A percentile compares a stretch with the other conserved stretches of the same genome.
Evolutionary conservation across 2,329 filamentous ascomycete genomes (phyloP).

Genomic region (Aspergillus japonicus): DNA sequence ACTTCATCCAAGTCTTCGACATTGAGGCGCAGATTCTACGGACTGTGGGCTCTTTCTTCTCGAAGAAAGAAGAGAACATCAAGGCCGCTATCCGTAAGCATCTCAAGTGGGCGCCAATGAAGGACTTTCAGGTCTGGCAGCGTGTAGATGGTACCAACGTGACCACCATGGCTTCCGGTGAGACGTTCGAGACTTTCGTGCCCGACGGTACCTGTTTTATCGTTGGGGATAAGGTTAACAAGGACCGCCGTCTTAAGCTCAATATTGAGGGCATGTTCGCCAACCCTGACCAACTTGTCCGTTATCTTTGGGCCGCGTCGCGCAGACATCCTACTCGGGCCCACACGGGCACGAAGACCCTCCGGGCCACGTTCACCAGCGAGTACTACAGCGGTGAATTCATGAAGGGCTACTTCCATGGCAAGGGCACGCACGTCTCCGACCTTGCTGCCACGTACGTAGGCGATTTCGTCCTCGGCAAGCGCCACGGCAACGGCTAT

Average conservation of each 20-base stretch:
- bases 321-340: conserved; percentile 47
- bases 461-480: conserved; percentile 54
- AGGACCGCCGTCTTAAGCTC: conserved; percentile 36
- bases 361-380: conserved; percentile 54
- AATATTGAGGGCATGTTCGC: conserved; percentile 37
- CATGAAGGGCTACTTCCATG: conserved; percentile 53
- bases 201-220: conserved; percentile 44
- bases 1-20: conserved; percentile 55
- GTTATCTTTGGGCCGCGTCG: conserved; percentile 47
- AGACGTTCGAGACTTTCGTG: conserved; percentile 36
- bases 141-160: conserved; percentile 40
- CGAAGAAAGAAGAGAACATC: conserved; percentile 40
- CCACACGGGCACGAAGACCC: conserved; percentile 49
- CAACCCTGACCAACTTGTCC: conserved; percentile 39
- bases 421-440: conserved; percentile 54
- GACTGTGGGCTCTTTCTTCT: conserved; percentile 44
- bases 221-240: conserved; percentile 41
- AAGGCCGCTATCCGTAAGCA: conserved; percentile 41
- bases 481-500: conserved; percentile 56
- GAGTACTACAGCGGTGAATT: conserved; percentile 58
- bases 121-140: conserved; percentile 46
- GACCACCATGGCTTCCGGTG: conserved; percentile 33
- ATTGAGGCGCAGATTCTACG: conserved; percentile 46
- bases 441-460: conserved; percentile 56
- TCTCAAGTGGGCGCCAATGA: conserved; percentile 38